Evolutionary conservation across 257 asterid genomes (phyloP).

Genomic region (Solanum ahanhuiri): DNA sequence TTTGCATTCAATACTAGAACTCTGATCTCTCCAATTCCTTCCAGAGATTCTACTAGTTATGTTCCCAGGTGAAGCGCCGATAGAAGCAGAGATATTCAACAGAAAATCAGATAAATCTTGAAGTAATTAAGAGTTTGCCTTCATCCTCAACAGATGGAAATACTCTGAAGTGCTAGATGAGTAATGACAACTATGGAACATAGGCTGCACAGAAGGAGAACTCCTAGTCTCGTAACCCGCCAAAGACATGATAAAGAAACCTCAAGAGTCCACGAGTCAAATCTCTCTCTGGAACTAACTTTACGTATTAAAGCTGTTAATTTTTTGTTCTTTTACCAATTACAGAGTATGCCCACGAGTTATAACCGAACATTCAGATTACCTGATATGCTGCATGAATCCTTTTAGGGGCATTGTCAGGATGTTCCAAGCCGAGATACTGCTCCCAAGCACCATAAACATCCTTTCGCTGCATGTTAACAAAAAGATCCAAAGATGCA

Average conservation of each 20-base stretch:
- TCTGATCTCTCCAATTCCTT: background rate
- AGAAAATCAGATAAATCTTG: background rate
- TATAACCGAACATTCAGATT: background rate
- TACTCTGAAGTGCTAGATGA: background rate
- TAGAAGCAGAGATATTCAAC: background rate
- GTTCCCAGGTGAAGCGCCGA: background rate
- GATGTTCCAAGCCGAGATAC: slow-evolving; percentile 56
- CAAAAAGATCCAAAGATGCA: background rate
- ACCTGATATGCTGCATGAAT: slow-evolving; percentile 39
- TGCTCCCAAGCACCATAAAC: slow-evolving; percentile 43
- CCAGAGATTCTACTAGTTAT: background rate
- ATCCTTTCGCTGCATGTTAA: slow-evolving; percentile 25
- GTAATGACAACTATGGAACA: background rate
- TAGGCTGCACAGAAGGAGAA: background rate
- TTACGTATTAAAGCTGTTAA: background rate
- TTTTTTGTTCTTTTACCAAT: background rate
- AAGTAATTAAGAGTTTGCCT: background rate
- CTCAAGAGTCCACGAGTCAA: background rate
- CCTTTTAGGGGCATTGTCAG: slow-evolving; percentile 40
- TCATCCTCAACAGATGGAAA: background rate
- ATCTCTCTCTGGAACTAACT: background rate
- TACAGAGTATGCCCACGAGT: background rate
- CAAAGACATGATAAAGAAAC: background rate
- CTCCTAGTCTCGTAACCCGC: background rate
- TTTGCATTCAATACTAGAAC: background rate